Evolutionary conservation across 2,329 filamentous ascomycete genomes (phyloP).

Genomic region (Hymenotorrendiella dingleyae): DNA sequence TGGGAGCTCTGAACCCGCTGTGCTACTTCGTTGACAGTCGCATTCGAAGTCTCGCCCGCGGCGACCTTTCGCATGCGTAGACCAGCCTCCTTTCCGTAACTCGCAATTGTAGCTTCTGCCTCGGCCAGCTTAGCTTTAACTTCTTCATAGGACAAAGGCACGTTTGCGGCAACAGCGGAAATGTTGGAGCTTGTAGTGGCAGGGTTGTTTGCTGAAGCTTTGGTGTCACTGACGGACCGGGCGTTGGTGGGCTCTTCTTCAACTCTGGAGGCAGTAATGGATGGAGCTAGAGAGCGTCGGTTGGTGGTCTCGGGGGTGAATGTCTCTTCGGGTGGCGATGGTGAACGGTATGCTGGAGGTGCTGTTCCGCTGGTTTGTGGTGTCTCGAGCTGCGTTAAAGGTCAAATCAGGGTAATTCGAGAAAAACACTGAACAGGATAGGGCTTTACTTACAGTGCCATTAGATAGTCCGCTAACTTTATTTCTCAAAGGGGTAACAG

Average conservation of each 20-base stretch:
- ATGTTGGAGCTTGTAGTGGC: conserved; percentile 34
- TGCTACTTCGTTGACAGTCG: conserved; percentile 44
- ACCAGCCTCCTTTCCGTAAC: conserved; percentile 64
- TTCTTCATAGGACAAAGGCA: conserved; percentile 44
- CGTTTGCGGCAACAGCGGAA: conserved; percentile 39
- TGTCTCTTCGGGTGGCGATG: conserved; percentile 39
- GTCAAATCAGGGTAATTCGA: no score
- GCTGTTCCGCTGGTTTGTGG: conserved; percentile 21
- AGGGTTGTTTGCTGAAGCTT: conserved; percentile 21
- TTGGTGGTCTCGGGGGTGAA: conserved; percentile 25
- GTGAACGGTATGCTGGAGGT: conserved; percentile 50
- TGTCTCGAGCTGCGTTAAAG: conserved; percentile 12
- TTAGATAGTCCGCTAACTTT: conserved; percentile 20
- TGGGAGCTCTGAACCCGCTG: conserved; percentile 44
- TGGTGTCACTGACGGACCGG: conserved; percentile 36
- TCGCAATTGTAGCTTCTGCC: conserved; percentile 66
- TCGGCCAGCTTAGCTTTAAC: conserved; percentile 68
- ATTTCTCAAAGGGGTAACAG: conserved; percentile 27
- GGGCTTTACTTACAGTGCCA: conserved; percentile 16
- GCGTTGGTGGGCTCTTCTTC: conserved; percentile 29
- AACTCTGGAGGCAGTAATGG: conserved; percentile 23
- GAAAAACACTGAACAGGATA: no score
- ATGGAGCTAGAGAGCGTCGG: conserved; percentile 19
- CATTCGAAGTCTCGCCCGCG: conserved; percentile 42
- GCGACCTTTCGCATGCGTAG: conserved; percentile 74